Base-by-base conservation (phyloP, 1,284 basidiomycete genomes). In the Malassezia globosa region DNA sequence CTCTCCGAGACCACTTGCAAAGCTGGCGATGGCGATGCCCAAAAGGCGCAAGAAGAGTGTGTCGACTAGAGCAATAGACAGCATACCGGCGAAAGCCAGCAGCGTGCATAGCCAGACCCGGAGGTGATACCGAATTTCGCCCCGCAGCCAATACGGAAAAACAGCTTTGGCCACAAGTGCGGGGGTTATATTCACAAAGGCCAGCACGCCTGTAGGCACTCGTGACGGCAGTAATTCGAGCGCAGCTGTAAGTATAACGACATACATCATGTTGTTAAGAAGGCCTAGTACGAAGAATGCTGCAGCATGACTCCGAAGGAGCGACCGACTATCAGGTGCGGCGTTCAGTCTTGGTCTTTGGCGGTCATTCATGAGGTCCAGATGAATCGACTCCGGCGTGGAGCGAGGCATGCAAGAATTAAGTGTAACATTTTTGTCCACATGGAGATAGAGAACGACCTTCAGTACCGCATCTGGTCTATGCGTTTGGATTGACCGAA, bases 231-330 rank as follows among this genome's bases (percentile, higher is more conserved):
- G 87, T 4, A 97, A 78, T 72, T 97, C 92, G 13, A 95, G 77
- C 0, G 92, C 92, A 4, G 92, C 92, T 1, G 87, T 92, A 21
- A 96, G 79, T 56, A 96, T 95, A 59, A 97, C 85, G 27, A 96
- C 90, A 72, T 96, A 94, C 42, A 60, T 54, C 18, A 57, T 63
- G 50, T 75, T 75, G 58, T 75, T 75, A 33, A 73, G 60, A 25
- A 73, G 59, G 6, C 72, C 72, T n/a, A 73, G 59, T 7, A 62
- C 39, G 50, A 73, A 72, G 57, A 72, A 73, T 2, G 58, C 55
- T 3, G 37, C 23, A 41, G 58, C 55, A 46, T 61, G 58, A 6
- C 45, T 39, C 10, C 19, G 42, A 18, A 4, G 18, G 14, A 29
- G 46, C 19, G 25, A 29, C 14, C n/a, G 24, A 29, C 25, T 19